Evolutionary conservation across 805 yeast species (phyloP).

Genomic region (Alloascoidea hylecoeti): DNA sequence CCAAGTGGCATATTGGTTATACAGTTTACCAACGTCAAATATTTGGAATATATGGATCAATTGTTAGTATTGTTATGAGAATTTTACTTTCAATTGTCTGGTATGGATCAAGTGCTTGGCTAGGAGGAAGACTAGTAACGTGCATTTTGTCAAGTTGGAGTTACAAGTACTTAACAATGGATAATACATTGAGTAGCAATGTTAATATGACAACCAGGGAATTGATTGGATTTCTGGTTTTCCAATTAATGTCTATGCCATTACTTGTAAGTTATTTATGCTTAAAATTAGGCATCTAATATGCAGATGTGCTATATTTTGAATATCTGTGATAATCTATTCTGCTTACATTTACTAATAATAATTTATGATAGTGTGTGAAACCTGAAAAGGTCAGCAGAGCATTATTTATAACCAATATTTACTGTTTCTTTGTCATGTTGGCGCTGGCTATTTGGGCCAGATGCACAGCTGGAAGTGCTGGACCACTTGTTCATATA

Average conservation of each 20-base stretch:
- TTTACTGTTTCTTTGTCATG: neutral
- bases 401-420: neutral
- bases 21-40: slow-evolving; percentile 28
- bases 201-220: slow-evolving; percentile 23
- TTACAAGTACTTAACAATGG: slow-evolving; percentile 13
- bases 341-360: no score
- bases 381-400: slow-evolving; percentile 1
- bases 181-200: slow-evolving; percentile 17
- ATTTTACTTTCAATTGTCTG: slow-evolving; percentile 29
- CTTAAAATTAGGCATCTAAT: no score
- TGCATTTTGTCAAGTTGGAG: slow-evolving; percentile 12
- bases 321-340: no score
- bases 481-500: neutral
- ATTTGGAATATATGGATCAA: slow-evolving; percentile 32
- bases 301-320: no score
- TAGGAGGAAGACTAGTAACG: slow-evolving; percentile 24
- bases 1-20: slow-evolving; percentile 33
- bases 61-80: slow-evolving; percentile 27
- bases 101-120: slow-evolving; percentile 29
- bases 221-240: slow-evolving; percentile 21
- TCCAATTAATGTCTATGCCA: slow-evolving; percentile 11
- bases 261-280: slow-evolving; percentile 6
- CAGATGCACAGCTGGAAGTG: neutral
- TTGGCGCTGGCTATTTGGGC: neutral
- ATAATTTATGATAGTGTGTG: neutral